Evolutionary conservation across 2,329 filamentous ascomycete genomes (phyloP).

Genomic region (Thielaviopsis punctulata): DNA sequence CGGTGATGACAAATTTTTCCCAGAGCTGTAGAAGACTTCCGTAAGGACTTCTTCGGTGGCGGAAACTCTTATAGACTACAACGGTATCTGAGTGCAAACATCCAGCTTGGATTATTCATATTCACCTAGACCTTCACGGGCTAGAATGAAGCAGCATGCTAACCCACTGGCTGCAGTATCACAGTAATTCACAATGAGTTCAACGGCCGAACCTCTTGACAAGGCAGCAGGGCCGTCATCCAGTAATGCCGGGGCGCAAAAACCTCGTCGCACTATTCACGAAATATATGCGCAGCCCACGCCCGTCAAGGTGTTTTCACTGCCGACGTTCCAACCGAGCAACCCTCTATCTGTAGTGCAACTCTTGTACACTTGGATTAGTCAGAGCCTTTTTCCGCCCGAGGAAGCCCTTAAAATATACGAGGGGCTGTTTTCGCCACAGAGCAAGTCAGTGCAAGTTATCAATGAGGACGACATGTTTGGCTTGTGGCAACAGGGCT

Average conservation of each 20-base stretch:
- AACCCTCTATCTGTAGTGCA: constrained; percentile 81
- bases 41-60: constrained; percentile 12
- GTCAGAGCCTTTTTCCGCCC: constrained; percentile 49
- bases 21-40: constrained; percentile 12
- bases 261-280: constrained; percentile 31
- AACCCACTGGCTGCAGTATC: constrained; percentile 1
- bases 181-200: constrained; percentile 5
- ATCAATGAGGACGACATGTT: constrained; percentile 58
- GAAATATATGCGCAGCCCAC: constrained; percentile 69
- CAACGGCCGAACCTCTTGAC: neutral
- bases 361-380: constrained; percentile 59
- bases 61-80: constrained; percentile 60
- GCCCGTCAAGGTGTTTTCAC: constrained; percentile 64
- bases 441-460: constrained; percentile 70
- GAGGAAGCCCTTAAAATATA: constrained; percentile 49
- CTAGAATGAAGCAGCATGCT: neutral
- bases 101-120: constrained; percentile 17
- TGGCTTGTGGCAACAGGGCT: constrained; percentile 88
- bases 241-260: constrained; percentile 11
- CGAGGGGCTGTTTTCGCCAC: constrained; percentile 61
- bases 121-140: neutral
- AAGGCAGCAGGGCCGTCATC: constrained; percentile 12
- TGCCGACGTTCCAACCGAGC: constrained; percentile 77
- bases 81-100: constrained; percentile 65
- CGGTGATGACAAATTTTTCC: constrained; percentile 41